phyloP scores from a whole-genome alignment of 1,139 yeast genomes.

The Meyerozyma carpophila region DNA sequence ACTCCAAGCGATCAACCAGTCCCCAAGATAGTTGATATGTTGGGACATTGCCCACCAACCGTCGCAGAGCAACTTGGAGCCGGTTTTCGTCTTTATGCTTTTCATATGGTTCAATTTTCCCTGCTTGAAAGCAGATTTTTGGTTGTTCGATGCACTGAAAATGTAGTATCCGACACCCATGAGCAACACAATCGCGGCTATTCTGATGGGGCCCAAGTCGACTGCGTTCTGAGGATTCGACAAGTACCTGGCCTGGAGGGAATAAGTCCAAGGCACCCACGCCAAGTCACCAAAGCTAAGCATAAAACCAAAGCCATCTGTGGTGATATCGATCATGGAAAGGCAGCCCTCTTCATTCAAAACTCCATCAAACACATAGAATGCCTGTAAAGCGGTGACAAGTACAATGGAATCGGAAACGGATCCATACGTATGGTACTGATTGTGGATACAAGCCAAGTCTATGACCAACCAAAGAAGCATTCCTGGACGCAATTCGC shows the following conservation, averaged over 20 bases:
- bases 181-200: constrained; percentile 38
- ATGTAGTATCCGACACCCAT: constrained; percentile 65
- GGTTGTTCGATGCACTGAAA: constrained; percentile 78
- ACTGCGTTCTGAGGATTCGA: constrained; percentile 53
- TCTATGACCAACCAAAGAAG: constrained; percentile 80
- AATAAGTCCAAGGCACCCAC: constrained; percentile 90
- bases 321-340: constrained; percentile 92
- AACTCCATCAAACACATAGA: constrained; percentile 88
- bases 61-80: constrained; percentile 74
- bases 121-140: constrained; percentile 77
- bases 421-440: constrained; percentile 55
- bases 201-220: constrained; percentile 41
- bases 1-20: constrained; percentile 86
- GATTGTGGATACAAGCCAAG: constrained; percentile 75
- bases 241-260: constrained; percentile 78
- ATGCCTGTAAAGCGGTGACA: constrained; percentile 66
- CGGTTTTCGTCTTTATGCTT: constrained; percentile 67
- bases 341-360: constrained; percentile 83
- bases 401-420: constrained; percentile 70
- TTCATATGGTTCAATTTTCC: constrained; percentile 66
- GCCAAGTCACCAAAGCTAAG: constrained; percentile 89
- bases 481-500: constrained; percentile 95
- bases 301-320: constrained; percentile 98
- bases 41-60: constrained; percentile 98
- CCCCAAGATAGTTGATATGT: constrained; percentile 93